A percentile compares a stretch with the other conserved stretches of the same genome.
Conservation (phyloP, 495 filamentous ascomycete species). For the Hypoxylon lenormandii region DNA sequence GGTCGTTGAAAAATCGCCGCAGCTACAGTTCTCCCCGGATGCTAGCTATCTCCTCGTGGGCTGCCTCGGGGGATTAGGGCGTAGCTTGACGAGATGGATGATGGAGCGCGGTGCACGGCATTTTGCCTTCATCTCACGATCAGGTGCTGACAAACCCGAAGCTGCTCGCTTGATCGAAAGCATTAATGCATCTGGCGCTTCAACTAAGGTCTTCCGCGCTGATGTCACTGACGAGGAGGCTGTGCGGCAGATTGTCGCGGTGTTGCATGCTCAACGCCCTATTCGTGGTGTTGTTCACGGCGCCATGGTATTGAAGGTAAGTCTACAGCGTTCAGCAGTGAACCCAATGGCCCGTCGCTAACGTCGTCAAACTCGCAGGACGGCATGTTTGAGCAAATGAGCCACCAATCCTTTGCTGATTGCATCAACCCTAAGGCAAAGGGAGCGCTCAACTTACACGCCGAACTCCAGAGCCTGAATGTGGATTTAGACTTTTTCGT, state of each 20-base stretch:
- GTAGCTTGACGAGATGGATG: conserved; percentile 64
- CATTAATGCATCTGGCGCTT: conserved; percentile 44
- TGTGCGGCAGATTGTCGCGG: conserved; percentile 31
- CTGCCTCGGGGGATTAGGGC: conserved; percentile 68
- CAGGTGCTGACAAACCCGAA: conserved; percentile 47
- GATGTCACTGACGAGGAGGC: conserved; percentile 47
- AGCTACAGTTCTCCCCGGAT: conserved; percentile 35
- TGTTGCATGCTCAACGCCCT: conserved; percentile 36
- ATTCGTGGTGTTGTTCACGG: conserved; percentile 56
- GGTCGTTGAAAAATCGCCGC: conserved; percentile 49
- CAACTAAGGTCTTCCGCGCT: conserved; percentile 45
- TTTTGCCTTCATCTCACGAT: conserved; percentile 67
- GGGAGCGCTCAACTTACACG: conserved; percentile 57
- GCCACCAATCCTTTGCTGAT: conserved; percentile 24
- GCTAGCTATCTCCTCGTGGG: conserved; percentile 66
- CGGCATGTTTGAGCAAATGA: conserved; percentile 44
- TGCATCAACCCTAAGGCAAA: conserved; percentile 57
- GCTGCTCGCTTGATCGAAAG: conserved; percentile 42
- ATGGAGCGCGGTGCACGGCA: conserved; percentile 62
- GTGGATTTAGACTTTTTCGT: conserved; percentile 70
- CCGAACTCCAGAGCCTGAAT: conserved; percentile 45
- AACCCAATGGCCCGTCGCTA: background rate
- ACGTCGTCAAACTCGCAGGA: conserved; percentile 15
- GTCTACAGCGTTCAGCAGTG: background rate
- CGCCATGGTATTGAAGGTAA: conserved; percentile 55